These are phyloP conservation scores for Rhododendron vialii DNA, from an alignment of 148 eudicot genomes.

Conservation along the genomic window DNA sequence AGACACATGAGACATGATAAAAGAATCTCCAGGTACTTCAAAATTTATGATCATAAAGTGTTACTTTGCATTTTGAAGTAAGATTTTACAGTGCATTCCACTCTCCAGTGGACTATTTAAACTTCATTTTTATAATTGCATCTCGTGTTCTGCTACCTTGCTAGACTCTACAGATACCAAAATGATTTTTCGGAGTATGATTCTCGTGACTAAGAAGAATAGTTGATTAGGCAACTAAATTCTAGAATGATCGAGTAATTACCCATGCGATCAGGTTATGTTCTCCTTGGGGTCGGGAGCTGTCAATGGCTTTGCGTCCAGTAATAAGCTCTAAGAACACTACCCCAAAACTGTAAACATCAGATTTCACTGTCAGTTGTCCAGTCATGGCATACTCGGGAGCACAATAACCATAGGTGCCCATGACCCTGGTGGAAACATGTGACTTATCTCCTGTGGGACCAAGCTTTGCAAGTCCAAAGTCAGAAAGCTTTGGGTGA, in stretches of 20 bases:
- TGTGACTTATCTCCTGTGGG: slow-evolving; percentile 26
- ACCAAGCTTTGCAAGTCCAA: slow-evolving; percentile 27
- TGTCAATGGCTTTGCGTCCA: slow-evolving; percentile 24
- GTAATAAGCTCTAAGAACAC: slow-evolving; percentile 26
- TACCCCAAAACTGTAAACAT: slow-evolving; percentile 25
- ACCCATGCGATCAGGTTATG: slow-evolving; percentile 23
- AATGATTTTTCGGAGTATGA: background rate
- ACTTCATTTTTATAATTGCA: background rate
- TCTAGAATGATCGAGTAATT: slow-evolving; percentile 1
- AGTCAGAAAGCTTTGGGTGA: slow-evolving; percentile 21
- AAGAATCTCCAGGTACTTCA: background rate
- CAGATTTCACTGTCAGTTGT: slow-evolving; percentile 22
- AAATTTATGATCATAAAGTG: background rate
- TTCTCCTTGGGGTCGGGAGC: slow-evolving; percentile 18
- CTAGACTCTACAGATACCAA: background rate
- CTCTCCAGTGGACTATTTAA: background rate
- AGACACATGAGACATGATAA: background rate
- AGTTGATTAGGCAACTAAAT: background rate
- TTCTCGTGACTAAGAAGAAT: background rate
- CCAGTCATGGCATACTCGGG: slow-evolving; percentile 26
- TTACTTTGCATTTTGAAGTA: background rate
- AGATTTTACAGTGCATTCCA: background rate
- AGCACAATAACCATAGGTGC: slow-evolving; percentile 27
- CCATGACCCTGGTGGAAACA: slow-evolving; percentile 27
- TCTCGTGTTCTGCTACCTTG: background rate